These are phyloP conservation scores for Aureobasidium sp. DNA, from an alignment of 2,329 filamentous ascomycete species.

Conservation along the genomic window DNA sequence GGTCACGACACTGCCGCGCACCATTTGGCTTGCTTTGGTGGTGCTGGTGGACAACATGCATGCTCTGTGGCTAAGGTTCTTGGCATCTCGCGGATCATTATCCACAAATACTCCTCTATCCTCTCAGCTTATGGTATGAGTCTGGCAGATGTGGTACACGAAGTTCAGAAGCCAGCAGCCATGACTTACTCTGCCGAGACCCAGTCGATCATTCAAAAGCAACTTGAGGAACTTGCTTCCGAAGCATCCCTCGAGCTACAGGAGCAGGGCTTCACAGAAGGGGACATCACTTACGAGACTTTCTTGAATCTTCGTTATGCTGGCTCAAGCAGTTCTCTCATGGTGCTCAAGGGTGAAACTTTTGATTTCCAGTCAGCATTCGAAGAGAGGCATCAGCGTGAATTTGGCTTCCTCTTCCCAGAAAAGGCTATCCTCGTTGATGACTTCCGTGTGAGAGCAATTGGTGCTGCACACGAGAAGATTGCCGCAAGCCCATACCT, in stretches of 20 bases:
- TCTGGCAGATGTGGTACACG: constrained; percentile 37
- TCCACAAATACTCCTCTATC: constrained; percentile 39
- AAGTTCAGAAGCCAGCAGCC: constrained; percentile 30
- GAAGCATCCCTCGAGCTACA: constrained; percentile 51
- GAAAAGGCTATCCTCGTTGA: constrained; percentile 34
- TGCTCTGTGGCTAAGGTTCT: constrained; percentile 36
- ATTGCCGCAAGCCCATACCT: background rate
- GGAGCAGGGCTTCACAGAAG: constrained; percentile 54
- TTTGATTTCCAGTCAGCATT: constrained; percentile 30
- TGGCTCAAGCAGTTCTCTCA: constrained; percentile 36
- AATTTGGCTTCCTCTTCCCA: constrained; percentile 34
- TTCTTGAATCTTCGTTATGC: constrained; percentile 38
- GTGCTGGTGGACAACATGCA: constrained; percentile 36
- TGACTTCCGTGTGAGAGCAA: constrained; percentile 35
- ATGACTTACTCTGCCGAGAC: constrained; percentile 18
- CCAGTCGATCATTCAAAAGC: constrained; percentile 60
- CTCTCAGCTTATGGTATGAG: constrained; percentile 41
- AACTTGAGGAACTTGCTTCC: constrained; percentile 46
- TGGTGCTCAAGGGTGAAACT: constrained; percentile 28
- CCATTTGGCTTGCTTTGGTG: constrained; percentile 22
- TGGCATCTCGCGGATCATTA: constrained; percentile 34
- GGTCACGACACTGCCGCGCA: constrained; percentile 19
- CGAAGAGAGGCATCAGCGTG: constrained; percentile 29
- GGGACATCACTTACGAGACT: constrained; percentile 20
- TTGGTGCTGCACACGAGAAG: constrained; percentile 13